Evolutionary conservation across 2,329 filamentous ascomycete species (phyloP).

Genomic region (Paecilomyces formosus): DNA sequence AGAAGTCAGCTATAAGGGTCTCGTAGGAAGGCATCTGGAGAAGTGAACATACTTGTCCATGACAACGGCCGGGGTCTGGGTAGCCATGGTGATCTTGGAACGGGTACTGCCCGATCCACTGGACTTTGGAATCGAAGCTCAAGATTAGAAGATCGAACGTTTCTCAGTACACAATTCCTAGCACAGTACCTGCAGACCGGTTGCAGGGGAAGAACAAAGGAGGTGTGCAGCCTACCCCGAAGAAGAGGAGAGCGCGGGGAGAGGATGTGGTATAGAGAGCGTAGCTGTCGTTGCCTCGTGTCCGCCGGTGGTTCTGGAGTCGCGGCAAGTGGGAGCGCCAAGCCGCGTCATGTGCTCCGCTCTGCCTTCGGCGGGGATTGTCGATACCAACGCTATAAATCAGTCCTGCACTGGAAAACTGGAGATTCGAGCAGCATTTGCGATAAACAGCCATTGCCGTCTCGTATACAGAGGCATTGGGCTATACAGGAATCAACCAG

Average conservation of each 20-base stretch:
- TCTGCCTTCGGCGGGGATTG: neutral
- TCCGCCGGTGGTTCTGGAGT: neutral
- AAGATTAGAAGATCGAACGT: neutral
- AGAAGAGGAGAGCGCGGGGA: neutral
- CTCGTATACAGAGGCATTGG: neutral
- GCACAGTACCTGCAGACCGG: neutral
- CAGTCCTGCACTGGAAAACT: too few species aligned
- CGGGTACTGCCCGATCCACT: conserved; percentile 1
- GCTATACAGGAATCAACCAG: neutral
- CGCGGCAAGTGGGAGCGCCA: conserved; percentile 5
- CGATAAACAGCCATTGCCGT: neutral
- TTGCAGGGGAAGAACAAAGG: neutral
- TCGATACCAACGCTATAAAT: neutral
- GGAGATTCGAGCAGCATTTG: neutral
- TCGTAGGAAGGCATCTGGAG: conserved; percentile 14
- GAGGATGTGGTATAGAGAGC: neutral
- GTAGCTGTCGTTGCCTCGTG: neutral
- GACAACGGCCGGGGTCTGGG: conserved; percentile 99
- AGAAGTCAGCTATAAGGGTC: conserved; percentile 27
- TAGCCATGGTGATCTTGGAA: conserved; percentile 61
- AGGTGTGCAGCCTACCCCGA: neutral
- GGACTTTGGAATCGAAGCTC: neutral
- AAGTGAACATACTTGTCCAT: conserved; percentile 92
- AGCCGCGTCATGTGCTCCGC: conserved; percentile 10
- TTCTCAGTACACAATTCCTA: neutral